These are phyloP conservation scores for Cylindrotheca closterium DNA, from an alignment of 108 stramenopile species.

Conservation along the genomic window DNA sequence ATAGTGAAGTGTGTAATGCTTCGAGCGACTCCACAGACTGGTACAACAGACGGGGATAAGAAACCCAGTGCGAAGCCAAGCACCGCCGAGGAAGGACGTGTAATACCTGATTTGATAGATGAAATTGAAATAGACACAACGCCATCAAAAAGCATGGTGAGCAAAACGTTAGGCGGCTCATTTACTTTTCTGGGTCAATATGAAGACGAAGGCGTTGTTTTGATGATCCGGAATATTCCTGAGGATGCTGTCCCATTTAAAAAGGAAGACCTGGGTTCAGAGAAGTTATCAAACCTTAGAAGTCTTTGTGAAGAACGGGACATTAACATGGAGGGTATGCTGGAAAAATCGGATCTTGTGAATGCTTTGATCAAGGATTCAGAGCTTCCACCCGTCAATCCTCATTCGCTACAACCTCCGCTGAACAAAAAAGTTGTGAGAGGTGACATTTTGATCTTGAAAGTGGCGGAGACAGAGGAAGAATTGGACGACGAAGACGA, in stretches of 20 bases:
- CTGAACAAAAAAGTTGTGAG: conserved; percentile 55
- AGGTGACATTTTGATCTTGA: conserved; percentile 81
- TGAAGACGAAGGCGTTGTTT: conserved; percentile 77
- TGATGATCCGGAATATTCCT: conserved; percentile 65
- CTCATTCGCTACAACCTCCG: conserved; percentile 79
- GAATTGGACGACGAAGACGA: conserved; percentile 45
- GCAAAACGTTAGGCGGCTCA: conserved; percentile 59
- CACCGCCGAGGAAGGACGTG: conserved; percentile 11
- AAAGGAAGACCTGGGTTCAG: conserved; percentile 11
- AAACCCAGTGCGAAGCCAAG: background rate
- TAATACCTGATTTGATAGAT: conserved; percentile 43
- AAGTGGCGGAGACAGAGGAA: conserved; percentile 73
- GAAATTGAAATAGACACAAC: conserved; percentile 67
- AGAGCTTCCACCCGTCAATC: conserved; percentile 57
- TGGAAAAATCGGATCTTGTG: conserved; percentile 44
- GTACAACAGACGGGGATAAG: background rate
- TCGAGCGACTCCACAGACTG: conserved; percentile 15
- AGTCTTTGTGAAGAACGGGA: conserved; percentile 27
- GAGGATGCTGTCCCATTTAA: conserved; percentile 16
- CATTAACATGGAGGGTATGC: conserved; percentile 19
- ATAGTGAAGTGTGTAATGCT: conserved; percentile 83
- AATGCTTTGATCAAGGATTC: conserved; percentile 19
- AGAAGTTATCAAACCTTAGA: conserved; percentile 11
- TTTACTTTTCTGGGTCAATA: conserved; percentile 88
- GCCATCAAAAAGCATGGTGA: conserved; percentile 57